Base-by-base conservation (phyloP, 2,329 filamentous ascomycete genomes). In the Curvularia sp. region DNA sequence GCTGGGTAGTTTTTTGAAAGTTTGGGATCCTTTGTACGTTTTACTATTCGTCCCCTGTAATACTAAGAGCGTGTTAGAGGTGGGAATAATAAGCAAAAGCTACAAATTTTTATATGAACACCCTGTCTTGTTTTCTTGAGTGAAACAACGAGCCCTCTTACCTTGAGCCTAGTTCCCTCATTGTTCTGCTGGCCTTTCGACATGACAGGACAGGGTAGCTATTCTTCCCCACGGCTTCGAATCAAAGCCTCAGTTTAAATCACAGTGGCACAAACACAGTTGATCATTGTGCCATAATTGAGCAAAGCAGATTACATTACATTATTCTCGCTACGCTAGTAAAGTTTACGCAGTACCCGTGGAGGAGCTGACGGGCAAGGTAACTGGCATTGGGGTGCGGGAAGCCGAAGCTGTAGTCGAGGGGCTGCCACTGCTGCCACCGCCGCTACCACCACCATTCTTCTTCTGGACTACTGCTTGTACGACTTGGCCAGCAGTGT, bases 401-500 rank as follows among this genome's bases (percentile, higher is more conserved):
- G 65, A 61, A 28, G 64, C 66, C 30, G 68, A 66, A 60, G 63
- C 63, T 30, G 64, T 58, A 9, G 59, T 19, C 2, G 45, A 58
- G 12, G 54, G 49, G 30, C 50, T 27, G 41, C 60, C 48, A 10
- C 55, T 51, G 45, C 55, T 25, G 15, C 57, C 39, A 10, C 67
- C 64, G 19, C 71, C 57, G 5, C 64, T 59, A n/a, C 67, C 65
- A 19, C 71, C 60, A 9, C 67, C 63, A 6, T 36, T 64, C 52
- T 64, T 60, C 70, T 76, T 76, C 57, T 75, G 72, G 9, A 80
- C 79, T 4, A 72, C 72, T 9, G 83, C 83, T 63, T 83, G 81
- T 27, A 86, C 82, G 13, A 86, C 81, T 71, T 86, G 84, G 0
- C 83, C 83, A 1, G 82, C 79, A 1, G 80, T 69, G 67, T 86